phyloP scores from a whole-genome alignment of 2,329 filamentous ascomycete genomes.

The Sclerotinia subarctica region DNA sequence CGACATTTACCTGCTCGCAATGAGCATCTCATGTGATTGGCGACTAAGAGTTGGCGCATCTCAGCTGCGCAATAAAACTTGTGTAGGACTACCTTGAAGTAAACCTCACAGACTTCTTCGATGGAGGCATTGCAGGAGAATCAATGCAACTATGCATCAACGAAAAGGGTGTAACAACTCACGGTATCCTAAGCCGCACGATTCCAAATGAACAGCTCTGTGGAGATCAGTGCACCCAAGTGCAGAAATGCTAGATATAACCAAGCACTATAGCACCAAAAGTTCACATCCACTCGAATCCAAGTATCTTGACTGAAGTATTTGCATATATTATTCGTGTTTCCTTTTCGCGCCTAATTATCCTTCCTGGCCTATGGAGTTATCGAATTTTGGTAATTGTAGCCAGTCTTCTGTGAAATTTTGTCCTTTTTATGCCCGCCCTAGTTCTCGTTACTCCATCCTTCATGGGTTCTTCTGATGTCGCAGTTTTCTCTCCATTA shows the following conservation, averaged over 20 bases:
- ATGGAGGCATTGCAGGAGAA: not conserved
- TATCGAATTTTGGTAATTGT: not conserved
- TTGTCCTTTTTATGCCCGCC: not conserved
- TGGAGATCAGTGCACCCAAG: not conserved
- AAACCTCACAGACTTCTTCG: not conserved
- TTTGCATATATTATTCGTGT: constrained; percentile 6
- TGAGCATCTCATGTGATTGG: not conserved
- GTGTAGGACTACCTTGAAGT: not conserved
- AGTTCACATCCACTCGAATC: not conserved
- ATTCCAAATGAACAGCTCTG: not conserved
- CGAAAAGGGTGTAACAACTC: not conserved
- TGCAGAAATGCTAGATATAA: no score
- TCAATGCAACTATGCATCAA: constrained; percentile 8
- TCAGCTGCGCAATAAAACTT: not conserved
- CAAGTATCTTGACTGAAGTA: not conserved
- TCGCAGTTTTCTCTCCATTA: not conserved
- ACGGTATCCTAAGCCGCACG: not conserved
- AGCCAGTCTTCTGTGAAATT: not conserved
- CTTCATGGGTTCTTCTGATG: not conserved
- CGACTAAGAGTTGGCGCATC: not conserved
- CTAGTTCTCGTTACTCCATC: not conserved
- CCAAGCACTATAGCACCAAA: not conserved
- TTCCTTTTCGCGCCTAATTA: constrained; percentile 3
- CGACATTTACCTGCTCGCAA: not conserved
- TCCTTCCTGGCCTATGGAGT: not conserved